A percentile compares a stretch with the other conserved stretches of the same genome.
phyloP scores from a whole-genome alignment of 495 filamentous ascomycete species.

The Rostrohypoxylon terebratum region DNA sequence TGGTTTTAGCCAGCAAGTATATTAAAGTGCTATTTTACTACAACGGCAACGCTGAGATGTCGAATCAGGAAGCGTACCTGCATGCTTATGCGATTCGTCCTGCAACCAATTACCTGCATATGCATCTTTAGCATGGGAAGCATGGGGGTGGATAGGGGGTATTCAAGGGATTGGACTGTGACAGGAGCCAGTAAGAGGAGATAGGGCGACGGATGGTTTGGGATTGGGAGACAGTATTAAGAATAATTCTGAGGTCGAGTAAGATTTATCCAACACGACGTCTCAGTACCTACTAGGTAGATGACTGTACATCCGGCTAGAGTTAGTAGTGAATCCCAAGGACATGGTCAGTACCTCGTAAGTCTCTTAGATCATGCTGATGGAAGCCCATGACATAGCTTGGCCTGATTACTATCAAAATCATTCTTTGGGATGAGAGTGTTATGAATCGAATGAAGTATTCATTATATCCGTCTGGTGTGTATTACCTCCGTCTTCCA shows the following conservation, averaged over 20 bases:
- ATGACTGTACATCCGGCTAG: too few relatives aligned
- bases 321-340: too few relatives aligned
- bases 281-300: background rate
- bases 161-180: background rate
- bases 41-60: background rate
- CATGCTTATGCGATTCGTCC: constrained; percentile 5
- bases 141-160: background rate
- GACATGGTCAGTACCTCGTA: too few relatives aligned
- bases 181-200: background rate
- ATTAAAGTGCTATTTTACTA: background rate
- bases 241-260: background rate
- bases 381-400: background rate
- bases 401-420: background rate
- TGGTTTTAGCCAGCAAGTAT: background rate
- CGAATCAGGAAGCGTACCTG: constrained; percentile 4
- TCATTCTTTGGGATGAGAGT: background rate
- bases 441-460: background rate
- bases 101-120: constrained; percentile 8
- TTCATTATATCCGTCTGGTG: background rate
- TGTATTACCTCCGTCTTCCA: background rate
- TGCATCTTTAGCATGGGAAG: background rate
- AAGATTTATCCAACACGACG: background rate
- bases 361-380: too few relatives aligned
- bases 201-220: background rate
- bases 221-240: background rate